A percentile compares a stretch with the other conserved stretches of the same genome.
phyloP scores from a whole-genome alignment of 2,329 filamentous ascomycete genomes.

The Dothistroma pini region DNA sequence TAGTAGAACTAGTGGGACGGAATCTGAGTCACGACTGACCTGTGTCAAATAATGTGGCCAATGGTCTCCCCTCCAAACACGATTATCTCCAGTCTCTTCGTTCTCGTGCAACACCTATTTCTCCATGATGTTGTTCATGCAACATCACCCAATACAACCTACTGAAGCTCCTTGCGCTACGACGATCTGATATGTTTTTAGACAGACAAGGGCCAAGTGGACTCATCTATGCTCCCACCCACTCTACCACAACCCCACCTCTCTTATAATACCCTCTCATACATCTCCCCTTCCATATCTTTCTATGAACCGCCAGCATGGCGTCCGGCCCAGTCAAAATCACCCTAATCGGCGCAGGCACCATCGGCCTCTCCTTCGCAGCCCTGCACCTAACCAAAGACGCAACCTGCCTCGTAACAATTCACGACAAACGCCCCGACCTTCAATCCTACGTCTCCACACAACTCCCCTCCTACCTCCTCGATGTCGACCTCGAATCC shows the following conservation, averaged over 20 bases:
- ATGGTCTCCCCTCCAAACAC: not conserved
- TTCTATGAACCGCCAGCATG: not conserved
- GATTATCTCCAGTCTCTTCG: not conserved
- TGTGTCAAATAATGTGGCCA: not conserved
- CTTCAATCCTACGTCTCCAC: slow-evolving; percentile 43
- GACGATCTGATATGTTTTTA: too few species aligned
- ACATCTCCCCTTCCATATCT: not conserved
- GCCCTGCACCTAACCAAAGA: slow-evolving; percentile 51
- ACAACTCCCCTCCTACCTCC: slow-evolving; percentile 45
- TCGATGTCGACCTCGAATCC: slow-evolving; percentile 24
- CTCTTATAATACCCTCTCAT: not conserved
- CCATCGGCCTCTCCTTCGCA: slow-evolving; percentile 55
- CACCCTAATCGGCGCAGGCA: slow-evolving; percentile 45
- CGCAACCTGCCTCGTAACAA: slow-evolving; percentile 40
- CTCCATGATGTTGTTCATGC: not conserved
- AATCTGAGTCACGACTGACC: not conserved
- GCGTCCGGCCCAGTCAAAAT: slow-evolving; percentile 26
- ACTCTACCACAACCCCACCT: not conserved
- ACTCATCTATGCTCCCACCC: not conserved
- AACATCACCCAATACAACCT: not conserved
- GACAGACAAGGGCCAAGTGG: not conserved
- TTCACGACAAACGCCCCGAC: slow-evolving; percentile 51
- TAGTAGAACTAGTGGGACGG: slow-evolving; percentile 6
- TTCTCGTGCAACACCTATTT: not conserved
- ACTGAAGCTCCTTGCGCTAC: too few species aligned